Base-by-base conservation (phyloP, 805 yeast species). In the Myxozyma lipomycoides region DNA sequence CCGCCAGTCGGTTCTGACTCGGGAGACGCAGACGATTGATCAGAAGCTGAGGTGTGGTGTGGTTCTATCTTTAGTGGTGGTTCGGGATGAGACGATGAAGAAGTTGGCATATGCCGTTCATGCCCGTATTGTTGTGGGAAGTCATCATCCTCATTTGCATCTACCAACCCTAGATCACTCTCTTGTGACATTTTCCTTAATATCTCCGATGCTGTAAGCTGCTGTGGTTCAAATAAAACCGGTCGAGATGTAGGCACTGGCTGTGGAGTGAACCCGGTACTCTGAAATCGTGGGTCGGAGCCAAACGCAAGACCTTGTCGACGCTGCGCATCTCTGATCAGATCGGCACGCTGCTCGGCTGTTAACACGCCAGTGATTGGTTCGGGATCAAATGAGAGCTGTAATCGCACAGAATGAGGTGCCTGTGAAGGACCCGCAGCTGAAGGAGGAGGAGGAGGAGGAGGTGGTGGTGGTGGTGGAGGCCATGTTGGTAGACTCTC, bases 291-390 rank as follows among this genome's bases (percentile, higher is more conserved):
- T 21, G 59, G 56, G 23, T 55, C 59, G 4, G 59, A 52, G 5
- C 59, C 59, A 28, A 43, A 55, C 6, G 56, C 56, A 12, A 55
- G 46, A 15, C 53, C 56, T 25, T 51, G 56, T 23, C 44, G 50
- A 7, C 59, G 24, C n/a, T 51, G 48, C 10, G 45, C 50, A n/a
- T 47, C 48, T 4, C 59, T 52, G 12, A 53, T 50, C 21, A 53
- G 32, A 15, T 24, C 18, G 4, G 58, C 58, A 28, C 58, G 51
- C 25, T 53, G 50, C 21, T 53, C 58, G 30, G 30, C 43, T 12
- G 55, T 34, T 4, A 53, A 40, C 10, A 30, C 37, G 5, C 45
- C 56, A 15, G 18, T 26, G 25, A 39, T 42, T 7, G 43, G 18
- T 12, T 28, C 32, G 21, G 34, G 17, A 19, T 43, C 46, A 7